A percentile compares a stretch with the other conserved stretches of the same genome.
Evolutionary conservation across 108 stramenopile genomes (phyloP).

Genomic region (Skeletonema menzelii): DNA sequence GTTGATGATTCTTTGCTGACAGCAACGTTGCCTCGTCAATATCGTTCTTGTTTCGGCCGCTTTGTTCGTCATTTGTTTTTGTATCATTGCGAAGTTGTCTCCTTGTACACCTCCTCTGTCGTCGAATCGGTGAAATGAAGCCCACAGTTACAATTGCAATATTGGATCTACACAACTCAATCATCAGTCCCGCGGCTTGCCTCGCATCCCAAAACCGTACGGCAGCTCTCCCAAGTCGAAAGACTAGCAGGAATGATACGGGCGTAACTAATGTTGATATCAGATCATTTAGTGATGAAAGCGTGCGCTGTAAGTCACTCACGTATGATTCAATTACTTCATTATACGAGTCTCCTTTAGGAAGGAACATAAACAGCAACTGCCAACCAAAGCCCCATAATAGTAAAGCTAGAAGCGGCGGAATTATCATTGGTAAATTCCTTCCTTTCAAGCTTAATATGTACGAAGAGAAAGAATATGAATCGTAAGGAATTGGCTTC

Average conservation of each 20-base stretch:
- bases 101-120: constrained; percentile 10
- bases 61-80: constrained; percentile 7
- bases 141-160: constrained; percentile 34
- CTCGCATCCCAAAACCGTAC: constrained; percentile 38
- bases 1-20: not conserved
- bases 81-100: not conserved
- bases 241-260: constrained; percentile 42
- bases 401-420: constrained; percentile 21
- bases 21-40: not conserved
- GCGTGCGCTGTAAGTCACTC: constrained; percentile 17
- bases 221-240: constrained; percentile 36
- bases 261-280: constrained; percentile 28
- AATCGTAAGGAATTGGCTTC: constrained; percentile 22
- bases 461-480: constrained; percentile 34
- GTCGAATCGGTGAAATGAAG: constrained; percentile 25
- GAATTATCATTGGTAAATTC: constrained; percentile 35
- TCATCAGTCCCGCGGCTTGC: constrained; percentile 27
- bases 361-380: constrained; percentile 25
- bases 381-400: constrained; percentile 45
- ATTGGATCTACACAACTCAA: constrained; percentile 28
- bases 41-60: not conserved
- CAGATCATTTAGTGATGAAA: constrained; percentile 29
- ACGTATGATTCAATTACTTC: not conserved
- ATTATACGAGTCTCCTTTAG: constrained; percentile 1
- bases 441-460: constrained; percentile 28